Conservation (phyloP, 176 grass and related monocot species). For the Melocanna baccifera region DNA sequence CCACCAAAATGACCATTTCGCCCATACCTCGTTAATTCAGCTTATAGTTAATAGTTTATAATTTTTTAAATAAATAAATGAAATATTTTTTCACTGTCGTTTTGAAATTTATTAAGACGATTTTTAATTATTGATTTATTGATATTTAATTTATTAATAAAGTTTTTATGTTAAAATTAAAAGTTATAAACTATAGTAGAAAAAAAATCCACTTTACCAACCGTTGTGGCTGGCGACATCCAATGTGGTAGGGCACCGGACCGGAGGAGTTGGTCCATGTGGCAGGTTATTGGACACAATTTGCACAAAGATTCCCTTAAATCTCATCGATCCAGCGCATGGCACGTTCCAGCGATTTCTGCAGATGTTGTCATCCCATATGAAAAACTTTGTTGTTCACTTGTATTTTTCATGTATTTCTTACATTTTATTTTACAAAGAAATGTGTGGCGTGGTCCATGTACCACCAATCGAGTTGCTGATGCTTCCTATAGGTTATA, state of each 20-base stretch:
- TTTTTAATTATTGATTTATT: too few species aligned
- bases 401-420: not conserved
- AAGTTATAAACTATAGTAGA: too few species aligned
- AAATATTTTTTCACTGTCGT: too few species aligned
- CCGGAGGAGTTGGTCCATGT: slow-evolving; percentile 24
- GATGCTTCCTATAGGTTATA: not conserved
- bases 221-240: slow-evolving; percentile 6
- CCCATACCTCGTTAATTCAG: not conserved
- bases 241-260: not conserved
- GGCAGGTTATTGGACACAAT: slow-evolving; percentile 16
- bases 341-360: not conserved
- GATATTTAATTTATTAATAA: too few species aligned
- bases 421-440: not conserved
- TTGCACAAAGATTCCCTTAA: slow-evolving; percentile 32
- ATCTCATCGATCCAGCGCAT: slow-evolving; percentile 17
- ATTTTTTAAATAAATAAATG: too few species aligned
- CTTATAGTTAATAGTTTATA: too few species aligned
- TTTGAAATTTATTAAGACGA: too few species aligned
- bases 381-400: not conserved
- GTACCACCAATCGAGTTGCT: not conserved
- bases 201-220: not conserved
- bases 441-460: not conserved
- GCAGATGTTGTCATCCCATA: not conserved
- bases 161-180: too few species aligned
- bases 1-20: not conserved